Evolutionary conservation across 345 rosid genomes (phyloP), one percentile per base, ranked within the genome.

Genomic region (Sisymbrium altissimum): DNA sequence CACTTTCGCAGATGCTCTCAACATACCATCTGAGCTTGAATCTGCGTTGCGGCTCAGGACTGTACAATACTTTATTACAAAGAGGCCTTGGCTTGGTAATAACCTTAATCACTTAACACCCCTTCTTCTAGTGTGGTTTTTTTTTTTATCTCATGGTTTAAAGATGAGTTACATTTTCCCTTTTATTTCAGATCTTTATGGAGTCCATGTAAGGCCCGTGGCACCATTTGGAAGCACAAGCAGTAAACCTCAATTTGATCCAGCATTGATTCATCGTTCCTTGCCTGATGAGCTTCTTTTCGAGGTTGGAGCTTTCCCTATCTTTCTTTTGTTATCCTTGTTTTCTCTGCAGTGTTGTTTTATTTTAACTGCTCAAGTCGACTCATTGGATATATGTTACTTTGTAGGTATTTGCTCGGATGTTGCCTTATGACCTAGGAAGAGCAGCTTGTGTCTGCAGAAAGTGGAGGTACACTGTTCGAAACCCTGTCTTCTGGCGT

Each of bases 81-180:
- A 75, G 44, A 87, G 97, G 66, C 98, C 97, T 18, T 94, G 98
- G 98, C 92, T 94, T 36, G 97, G 98, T 94, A 88, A 60, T 66
- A 86, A 66, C 64, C 72, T 65, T 43, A 1, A 43, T 75, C 64
- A 7, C 27, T 61, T 54, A 32, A 59, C 36, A 41, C 46, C 7
- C 11, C 5, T 44, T 55, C 40, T n/a, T 17, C 10, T 60, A 15
- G 1, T 60, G 2, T 45, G 50, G 1, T 14, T 52, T 45, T 29
- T 0, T 33, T 7, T 36, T 9, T 40, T 68, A 4, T 60, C 44
- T 40, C 13, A 27, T 43, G 18, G 10, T 68, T 44, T 35, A 12
- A 15, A 64, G 17, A 21, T 63, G 30, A 53, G 66, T 14, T 36
- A 6, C 68, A 15, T 7, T 40, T 15, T 15, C 36, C 55, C 23